These are phyloP conservation scores for Alternaria sp. DNA, from an alignment of 2,329 filamentous ascomycete genomes.

Conservation along the genomic window DNA sequence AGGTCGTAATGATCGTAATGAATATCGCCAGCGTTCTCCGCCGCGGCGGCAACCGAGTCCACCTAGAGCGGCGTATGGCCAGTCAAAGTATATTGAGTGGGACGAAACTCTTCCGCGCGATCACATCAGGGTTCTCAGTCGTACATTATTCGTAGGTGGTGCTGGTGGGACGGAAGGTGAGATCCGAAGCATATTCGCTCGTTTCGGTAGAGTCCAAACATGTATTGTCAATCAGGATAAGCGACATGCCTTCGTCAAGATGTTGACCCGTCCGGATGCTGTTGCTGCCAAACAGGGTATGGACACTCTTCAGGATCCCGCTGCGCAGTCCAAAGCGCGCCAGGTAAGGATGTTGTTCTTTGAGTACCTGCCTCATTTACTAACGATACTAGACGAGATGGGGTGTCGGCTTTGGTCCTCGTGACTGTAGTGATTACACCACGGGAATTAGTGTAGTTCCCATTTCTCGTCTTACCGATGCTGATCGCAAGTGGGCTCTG, in stretches of 20 bases:
- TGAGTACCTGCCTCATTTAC: conserved; percentile 10
- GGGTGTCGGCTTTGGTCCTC: conserved; percentile 96
- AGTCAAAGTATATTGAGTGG: conserved; percentile 79
- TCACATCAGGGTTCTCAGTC: conserved; percentile 83
- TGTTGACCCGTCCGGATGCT: conserved; percentile 89
- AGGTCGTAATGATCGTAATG: conserved; percentile 55
- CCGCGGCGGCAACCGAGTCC: conserved; percentile 67
- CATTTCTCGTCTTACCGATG: conserved; percentile 90
- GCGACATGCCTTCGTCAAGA: conserved; percentile 98
- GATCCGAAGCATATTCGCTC: conserved; percentile 79
- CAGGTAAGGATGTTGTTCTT: conserved; percentile 40
- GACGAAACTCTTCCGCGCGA: conserved; percentile 77
- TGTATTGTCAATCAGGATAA: conserved; percentile 99
- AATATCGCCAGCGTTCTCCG: conserved; percentile 91
- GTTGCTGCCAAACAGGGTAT: conserved; percentile 85
- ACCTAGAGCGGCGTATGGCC: conserved; percentile 47
- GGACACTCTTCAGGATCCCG: conserved; percentile 77
- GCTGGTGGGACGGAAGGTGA: conserved; percentile 79
- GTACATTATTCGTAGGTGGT: conserved; percentile 95
- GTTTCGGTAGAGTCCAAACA: conserved; percentile 89
- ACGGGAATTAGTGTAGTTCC: conserved; percentile 93
- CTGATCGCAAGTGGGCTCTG: conserved; percentile 96
- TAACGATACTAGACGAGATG: conserved; percentile 77
- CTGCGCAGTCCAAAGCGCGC: conserved; percentile 70
- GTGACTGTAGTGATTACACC: conserved; percentile 95